Evolutionary conservation across 169 alveolate genomes (phyloP).

Genomic region (Plasmodium malariae): DNA sequence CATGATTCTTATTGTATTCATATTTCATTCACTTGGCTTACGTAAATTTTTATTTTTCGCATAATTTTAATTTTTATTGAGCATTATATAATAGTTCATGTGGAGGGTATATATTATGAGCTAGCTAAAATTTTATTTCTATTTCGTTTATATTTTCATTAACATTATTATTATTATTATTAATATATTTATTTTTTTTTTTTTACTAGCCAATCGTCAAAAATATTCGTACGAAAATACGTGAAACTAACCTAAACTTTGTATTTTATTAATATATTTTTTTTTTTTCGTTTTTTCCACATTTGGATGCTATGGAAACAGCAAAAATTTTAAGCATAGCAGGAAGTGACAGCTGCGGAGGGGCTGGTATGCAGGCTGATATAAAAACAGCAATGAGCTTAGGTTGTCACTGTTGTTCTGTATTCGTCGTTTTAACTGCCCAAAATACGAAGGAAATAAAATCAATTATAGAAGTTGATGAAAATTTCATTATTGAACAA

Average conservation of each 20-base stretch:
- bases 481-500: conserved; percentile 38
- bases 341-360: conserved; percentile 66
- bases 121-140: not conserved
- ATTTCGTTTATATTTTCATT: not conserved
- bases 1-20: not conserved
- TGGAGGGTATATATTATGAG: not conserved
- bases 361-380: conserved; percentile 67
- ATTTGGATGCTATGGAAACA: conserved; percentile 15
- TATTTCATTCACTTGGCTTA: not conserved
- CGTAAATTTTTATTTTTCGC: not conserved
- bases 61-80: too few species aligned
- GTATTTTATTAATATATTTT: not conserved
- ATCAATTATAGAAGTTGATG: conserved; percentile 53
- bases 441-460: conserved; percentile 50
- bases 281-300: not conserved
- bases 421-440: conserved; percentile 47
- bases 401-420: conserved; percentile 64
- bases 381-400: conserved; percentile 56
- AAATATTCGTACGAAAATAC: too few species aligned
- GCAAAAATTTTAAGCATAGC: conserved; percentile 56
- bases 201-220: not conserved
- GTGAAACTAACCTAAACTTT: too few species aligned
- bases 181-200: not conserved
- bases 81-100: too few species aligned
- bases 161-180: too few species aligned